Conservation (phyloP, 2,329 filamentous ascomycete species). For the Fusarium zealandicum region DNA sequence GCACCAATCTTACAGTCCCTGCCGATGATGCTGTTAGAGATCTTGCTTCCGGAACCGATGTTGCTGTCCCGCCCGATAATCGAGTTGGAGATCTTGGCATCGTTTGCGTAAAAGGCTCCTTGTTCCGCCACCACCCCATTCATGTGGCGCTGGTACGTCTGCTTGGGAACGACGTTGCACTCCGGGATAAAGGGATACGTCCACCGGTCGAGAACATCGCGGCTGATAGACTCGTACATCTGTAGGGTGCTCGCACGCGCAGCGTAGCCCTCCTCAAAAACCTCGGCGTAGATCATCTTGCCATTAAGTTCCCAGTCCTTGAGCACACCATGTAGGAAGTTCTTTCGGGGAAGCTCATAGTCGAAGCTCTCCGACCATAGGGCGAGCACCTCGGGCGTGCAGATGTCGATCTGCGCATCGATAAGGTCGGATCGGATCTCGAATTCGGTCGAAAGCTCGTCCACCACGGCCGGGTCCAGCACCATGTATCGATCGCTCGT, state of each 20-base stretch:
- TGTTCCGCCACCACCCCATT: conserved; percentile 80
- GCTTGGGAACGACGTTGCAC: conserved; percentile 80
- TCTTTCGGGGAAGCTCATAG: conserved; percentile 86
- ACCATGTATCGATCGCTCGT: conserved; percentile 70
- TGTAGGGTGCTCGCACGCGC: conserved; percentile 85
- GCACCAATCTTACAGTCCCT: conserved; percentile 85
- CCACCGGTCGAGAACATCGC: conserved; percentile 87
- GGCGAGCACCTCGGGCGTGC: conserved; percentile 92
- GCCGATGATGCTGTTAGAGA: conserved; percentile 82
- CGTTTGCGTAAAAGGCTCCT: conserved; percentile 75
- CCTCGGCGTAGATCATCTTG: conserved; percentile 93
- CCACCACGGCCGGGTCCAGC: conserved; percentile 81
- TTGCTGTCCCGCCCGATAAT: conserved; percentile 79
- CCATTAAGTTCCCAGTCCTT: conserved; percentile 98
- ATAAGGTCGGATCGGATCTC: conserved; percentile 88
- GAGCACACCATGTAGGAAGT: conserved; percentile 89
- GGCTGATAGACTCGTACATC: conserved; percentile 87
- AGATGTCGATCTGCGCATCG: conserved; percentile 96
- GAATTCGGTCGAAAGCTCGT: conserved; percentile 72
- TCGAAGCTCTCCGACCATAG: conserved; percentile 98
- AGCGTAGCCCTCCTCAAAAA: conserved; percentile 83
- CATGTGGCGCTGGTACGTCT: conserved; percentile 75
- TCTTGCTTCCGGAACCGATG: conserved; percentile 73
- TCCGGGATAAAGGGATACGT: conserved; percentile 89
- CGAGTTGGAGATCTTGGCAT: conserved; percentile 73